These are phyloP conservation scores for Lachancea sp. DNA, from an alignment of 805 yeast genomes.

Conservation along the genomic window DNA sequence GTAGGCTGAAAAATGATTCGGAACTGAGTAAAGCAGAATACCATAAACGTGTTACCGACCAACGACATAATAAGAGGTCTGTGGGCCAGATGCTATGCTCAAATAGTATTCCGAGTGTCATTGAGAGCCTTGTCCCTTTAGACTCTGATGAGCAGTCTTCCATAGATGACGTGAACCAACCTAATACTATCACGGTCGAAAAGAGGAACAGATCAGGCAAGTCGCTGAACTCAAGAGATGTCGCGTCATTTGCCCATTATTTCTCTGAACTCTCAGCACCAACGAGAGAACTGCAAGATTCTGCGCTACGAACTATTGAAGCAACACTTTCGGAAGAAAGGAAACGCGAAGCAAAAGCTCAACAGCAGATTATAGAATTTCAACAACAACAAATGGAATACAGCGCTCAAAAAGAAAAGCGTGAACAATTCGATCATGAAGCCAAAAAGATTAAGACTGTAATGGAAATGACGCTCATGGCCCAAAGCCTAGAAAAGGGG, in stretches of 20 bases:
- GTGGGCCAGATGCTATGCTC: neutral
- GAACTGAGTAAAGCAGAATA: neutral
- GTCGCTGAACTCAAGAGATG: neutral
- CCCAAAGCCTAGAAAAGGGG: neutral
- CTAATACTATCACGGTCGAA: neutral
- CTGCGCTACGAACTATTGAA: too few relatives aligned
- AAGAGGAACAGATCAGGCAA: neutral
- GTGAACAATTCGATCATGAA: neutral
- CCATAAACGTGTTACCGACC: slow-evolving; percentile 1
- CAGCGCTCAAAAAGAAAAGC: neutral
- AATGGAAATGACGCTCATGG: neutral
- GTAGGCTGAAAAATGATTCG: slow-evolving; percentile 1
- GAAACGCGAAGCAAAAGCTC: neutral
- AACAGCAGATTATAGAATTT: neutral
- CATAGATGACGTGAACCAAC: neutral
- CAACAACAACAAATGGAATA: neutral
- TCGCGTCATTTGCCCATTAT: neutral
- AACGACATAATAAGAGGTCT: neutral
- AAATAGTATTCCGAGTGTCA: neutral
- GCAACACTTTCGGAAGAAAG: neutral
- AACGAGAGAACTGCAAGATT: neutral
- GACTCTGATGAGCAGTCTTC: slow-evolving; percentile 1
- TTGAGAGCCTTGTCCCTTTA: neutral
- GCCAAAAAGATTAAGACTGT: neutral
- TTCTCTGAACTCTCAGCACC: neutral